Evolutionary conservation across 352 stramenopile genomes (phyloP), one percentile per base, ranked within the genome.

Genomic region (Phytophthora fragariaefolia): DNA sequence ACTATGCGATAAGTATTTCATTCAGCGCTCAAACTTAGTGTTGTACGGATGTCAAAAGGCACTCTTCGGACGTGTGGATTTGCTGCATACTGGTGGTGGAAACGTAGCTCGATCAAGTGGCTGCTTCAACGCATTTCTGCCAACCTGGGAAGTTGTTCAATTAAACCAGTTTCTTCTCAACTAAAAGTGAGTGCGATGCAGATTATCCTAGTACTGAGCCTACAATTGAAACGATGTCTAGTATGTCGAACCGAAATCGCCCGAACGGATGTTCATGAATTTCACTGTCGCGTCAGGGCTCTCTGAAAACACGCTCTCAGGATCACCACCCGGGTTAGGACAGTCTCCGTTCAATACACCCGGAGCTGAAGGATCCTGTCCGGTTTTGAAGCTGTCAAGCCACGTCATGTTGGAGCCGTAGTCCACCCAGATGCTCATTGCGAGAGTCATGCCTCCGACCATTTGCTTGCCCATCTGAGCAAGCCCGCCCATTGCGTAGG

Each of bases 401-500:
- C 38, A 46, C 17, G 38, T 24, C 38, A 46, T 46, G n/a, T 46
- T 46, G 38, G 38, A 46, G 38, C 38, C 38, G n/a, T 46, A 46
- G n/a, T 46, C 38, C 6, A 46, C 38, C 38, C 38, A 46, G 38
- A 46, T 46, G 38, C 38, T 46, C 38, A 46, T 46, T 8, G 38
- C 38, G 17, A 46, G 38, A 17, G 38, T 46, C 38, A 46, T 46
- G 7, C 38, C 38, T 2, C 38, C 38, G 17, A 46, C n/a, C 38
- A 46, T 46, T 46, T 46, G 38, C 38, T 46, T 46, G 38, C 38
- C 38, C 38, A 46, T 46, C 23, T 46, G 38, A 22, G 38, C 38
- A 4, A 46, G 38, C 6, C 38, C 38, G n/a, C 38, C 38, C 38
- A 24, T 24, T 12, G 38, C 38, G 38, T 46, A 46, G 17, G 38